phyloP scores from a whole-genome alignment of 2,329 filamentous ascomycete genomes.

The Penicillium sp. region DNA sequence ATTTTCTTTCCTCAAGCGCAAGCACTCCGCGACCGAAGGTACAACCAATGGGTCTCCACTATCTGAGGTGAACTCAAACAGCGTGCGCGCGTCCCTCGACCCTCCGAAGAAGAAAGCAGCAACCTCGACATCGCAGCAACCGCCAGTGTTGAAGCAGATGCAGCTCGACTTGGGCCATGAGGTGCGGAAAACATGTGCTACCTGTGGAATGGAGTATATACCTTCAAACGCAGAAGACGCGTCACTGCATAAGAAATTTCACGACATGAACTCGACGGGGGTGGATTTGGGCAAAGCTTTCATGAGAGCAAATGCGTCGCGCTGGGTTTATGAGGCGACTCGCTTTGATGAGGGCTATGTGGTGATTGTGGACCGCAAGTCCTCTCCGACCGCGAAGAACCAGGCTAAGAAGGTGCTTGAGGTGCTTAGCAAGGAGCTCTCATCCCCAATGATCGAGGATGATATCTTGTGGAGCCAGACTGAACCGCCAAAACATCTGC shows the following conservation, averaged over 20 bases:
- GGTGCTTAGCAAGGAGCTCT: slow-evolving; percentile 67
- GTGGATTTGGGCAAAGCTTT: slow-evolving; percentile 66
- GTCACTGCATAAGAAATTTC: slow-evolving; percentile 67
- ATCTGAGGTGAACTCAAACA: slow-evolving; percentile 53
- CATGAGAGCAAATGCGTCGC: slow-evolving; percentile 56
- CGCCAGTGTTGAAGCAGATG: slow-evolving; percentile 59
- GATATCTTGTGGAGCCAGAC: slow-evolving; percentile 61
- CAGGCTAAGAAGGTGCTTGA: slow-evolving; percentile 63
- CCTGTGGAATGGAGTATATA: slow-evolving; percentile 70
- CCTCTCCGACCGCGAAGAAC: slow-evolving; percentile 56
- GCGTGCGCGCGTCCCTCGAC: slow-evolving; percentile 45
- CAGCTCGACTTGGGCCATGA: slow-evolving; percentile 64
- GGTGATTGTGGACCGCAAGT: slow-evolving; percentile 62
- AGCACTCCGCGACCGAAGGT: slow-evolving; percentile 42
- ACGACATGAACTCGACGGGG: slow-evolving; percentile 65
- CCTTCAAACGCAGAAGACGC: slow-evolving; percentile 65
- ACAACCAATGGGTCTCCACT: slow-evolving; percentile 39
- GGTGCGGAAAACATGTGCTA: slow-evolving; percentile 61
- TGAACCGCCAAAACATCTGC: slow-evolving; percentile 45
- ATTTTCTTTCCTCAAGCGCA: slow-evolving; percentile 56
- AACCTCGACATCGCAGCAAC: slow-evolving; percentile 37
- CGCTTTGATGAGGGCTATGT: slow-evolving; percentile 58
- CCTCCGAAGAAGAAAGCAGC: slow-evolving; percentile 42
- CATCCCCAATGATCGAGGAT: slow-evolving; percentile 64
- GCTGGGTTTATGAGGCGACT: slow-evolving; percentile 57